phyloP scores from a whole-genome alignment of 805 yeast species.

The Ogataea ramenticola region DNA sequence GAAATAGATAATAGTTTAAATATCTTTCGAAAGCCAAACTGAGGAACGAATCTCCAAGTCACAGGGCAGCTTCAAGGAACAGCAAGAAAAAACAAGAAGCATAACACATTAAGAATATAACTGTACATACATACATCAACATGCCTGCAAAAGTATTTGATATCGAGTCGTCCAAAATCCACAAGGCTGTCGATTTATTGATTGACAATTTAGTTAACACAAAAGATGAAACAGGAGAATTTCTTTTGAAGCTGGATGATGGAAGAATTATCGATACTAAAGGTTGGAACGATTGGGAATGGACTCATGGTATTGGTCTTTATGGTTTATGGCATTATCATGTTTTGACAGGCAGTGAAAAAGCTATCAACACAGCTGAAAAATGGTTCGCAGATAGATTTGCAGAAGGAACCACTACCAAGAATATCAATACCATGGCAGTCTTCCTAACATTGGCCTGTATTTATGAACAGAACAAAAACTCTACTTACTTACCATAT shows the following conservation, averaged over 20 bases:
- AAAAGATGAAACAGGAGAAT: constrained; percentile 25
- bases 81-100: no score
- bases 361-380: constrained; percentile 17
- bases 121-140: not conserved
- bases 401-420: constrained; percentile 25
- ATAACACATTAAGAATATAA: no score
- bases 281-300: constrained; percentile 35
- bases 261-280: constrained; percentile 30
- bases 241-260: constrained; percentile 23
- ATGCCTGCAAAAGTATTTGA: constrained; percentile 14
- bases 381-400: constrained; percentile 26
- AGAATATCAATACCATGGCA: constrained; percentile 30
- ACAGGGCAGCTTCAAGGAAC: no score
- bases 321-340: constrained; percentile 32
- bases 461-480: constrained; percentile 19
- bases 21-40: no score
- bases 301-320: constrained; percentile 32
- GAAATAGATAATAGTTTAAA: no score
- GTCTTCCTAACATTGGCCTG: constrained; percentile 27
- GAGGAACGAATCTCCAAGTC: no score
- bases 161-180: constrained; percentile 11
- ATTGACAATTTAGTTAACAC: constrained; percentile 23
- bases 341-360: constrained; percentile 19
- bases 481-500: constrained; percentile 18
- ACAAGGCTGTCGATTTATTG: constrained; percentile 12